phyloP scores from a whole-genome alignment of 2,329 filamentous ascomycete genomes.

The Diplodia sapinea region DNA sequence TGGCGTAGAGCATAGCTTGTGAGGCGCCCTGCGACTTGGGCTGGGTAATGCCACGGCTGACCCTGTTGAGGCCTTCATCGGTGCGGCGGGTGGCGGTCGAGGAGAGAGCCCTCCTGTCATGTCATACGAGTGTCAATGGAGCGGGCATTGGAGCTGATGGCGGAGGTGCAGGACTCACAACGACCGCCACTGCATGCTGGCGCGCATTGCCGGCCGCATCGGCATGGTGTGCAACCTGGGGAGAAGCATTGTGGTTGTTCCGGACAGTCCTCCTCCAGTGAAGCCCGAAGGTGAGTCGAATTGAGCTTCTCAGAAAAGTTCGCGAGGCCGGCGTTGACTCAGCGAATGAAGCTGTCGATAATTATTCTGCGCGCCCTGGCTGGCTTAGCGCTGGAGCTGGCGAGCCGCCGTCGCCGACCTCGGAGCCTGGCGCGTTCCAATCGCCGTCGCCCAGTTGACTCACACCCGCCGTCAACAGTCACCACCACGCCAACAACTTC shows the following conservation, averaged over 20 bases:
- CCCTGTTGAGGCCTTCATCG: constrained; percentile 67
- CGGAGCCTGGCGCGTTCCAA: constrained; percentile 12
- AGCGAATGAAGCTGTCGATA: constrained; percentile 28
- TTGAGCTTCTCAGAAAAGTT: constrained; percentile 23
- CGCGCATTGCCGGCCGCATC: constrained; percentile 16
- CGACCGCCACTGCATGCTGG: constrained; percentile 28
- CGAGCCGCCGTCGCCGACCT: constrained; percentile 1
- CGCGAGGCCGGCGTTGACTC: constrained; percentile 20
- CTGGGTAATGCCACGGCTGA: constrained; percentile 86
- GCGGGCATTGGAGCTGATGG: neutral
- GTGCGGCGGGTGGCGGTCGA: constrained; percentile 39
- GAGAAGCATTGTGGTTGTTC: constrained; percentile 27
- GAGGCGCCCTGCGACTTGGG: constrained; percentile 98
- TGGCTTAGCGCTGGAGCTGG: constrained; percentile 28
- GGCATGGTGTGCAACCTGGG: constrained; percentile 21
- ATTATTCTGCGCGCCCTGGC: constrained; percentile 25
- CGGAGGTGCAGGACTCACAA: constrained; percentile 18
- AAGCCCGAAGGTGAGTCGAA: constrained; percentile 18
- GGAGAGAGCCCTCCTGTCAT: constrained; percentile 27
- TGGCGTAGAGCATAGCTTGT: constrained; percentile 98
- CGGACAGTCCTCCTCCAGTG: neutral
- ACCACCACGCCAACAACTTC: neutral
- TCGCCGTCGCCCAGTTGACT: constrained; percentile 8
- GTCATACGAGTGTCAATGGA: constrained; percentile 22
- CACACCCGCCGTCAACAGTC: neutral